phyloP scores from a whole-genome alignment of 2,329 filamentous ascomycete genomes.

The Fusarium sp. region DNA sequence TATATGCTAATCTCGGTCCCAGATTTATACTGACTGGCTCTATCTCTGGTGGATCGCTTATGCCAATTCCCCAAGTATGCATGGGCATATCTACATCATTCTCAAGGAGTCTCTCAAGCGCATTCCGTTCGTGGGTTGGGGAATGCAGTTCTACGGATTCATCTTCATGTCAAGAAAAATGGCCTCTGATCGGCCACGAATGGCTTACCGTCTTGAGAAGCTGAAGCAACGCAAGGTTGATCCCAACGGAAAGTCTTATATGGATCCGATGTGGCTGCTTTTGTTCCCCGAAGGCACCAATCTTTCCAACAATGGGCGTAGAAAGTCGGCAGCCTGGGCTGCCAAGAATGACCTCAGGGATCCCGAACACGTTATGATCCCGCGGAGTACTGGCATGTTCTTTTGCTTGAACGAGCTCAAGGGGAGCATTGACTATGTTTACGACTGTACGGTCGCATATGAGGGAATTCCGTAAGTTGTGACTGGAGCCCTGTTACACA shows the following conservation, averaged over 20 bases:
- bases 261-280: constrained; percentile 89
- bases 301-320: constrained; percentile 76
- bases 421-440: constrained; percentile 82
- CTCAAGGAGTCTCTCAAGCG: constrained; percentile 88
- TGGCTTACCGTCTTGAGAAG: constrained; percentile 79
- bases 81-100: constrained; percentile 91
- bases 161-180: constrained; percentile 94
- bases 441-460: constrained; percentile 95
- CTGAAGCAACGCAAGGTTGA: constrained; percentile 70
- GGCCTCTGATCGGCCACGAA: constrained; percentile 80
- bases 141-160: constrained; percentile 89
- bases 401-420: constrained; percentile 84
- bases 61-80: constrained; percentile 78
- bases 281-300: constrained; percentile 93
- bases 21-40: constrained; percentile 91
- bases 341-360: constrained; percentile 80
- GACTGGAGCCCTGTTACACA: constrained; percentile 7
- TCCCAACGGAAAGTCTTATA: constrained; percentile 66
- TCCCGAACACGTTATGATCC: constrained; percentile 79
- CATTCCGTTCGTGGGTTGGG: constrained; percentile 82
- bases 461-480: constrained; percentile 87
- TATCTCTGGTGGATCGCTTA: constrained; percentile 97
- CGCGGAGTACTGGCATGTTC: constrained; percentile 82
- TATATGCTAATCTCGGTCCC: background rate
- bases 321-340: constrained; percentile 80